Percentiles rank a stretch among this genome's conserved stretches.
Conservation (phyloP, 2,329 filamentous ascomycete species). For the Niveomyces coronatus region DNA sequence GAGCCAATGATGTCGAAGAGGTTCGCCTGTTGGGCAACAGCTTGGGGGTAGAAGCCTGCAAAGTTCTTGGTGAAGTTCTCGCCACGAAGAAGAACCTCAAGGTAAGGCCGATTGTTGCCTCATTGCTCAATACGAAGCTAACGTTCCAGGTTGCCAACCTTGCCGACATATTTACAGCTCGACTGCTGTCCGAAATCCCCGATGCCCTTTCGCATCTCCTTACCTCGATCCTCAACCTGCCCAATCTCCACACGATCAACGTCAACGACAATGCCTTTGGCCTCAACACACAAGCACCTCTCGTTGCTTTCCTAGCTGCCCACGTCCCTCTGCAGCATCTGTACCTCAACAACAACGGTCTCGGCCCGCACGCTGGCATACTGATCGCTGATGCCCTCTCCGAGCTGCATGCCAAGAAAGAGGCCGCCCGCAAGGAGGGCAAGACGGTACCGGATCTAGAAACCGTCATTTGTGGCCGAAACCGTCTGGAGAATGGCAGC, state of each 20-base stretch:
- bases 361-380: slow-evolving; percentile 84
- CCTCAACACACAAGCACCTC: slow-evolving; percentile 83
- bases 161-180: slow-evolving; percentile 94
- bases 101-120: slow-evolving; percentile 41
- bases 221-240: slow-evolving; percentile 74
- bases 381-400: slow-evolving; percentile 81
- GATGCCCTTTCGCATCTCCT: slow-evolving; percentile 78
- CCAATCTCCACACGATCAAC: slow-evolving; percentile 82
- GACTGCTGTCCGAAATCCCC: slow-evolving; percentile 87
- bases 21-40: slow-evolving; percentile 86
- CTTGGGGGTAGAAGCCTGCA: slow-evolving; percentile 77
- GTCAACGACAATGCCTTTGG: slow-evolving; percentile 98
- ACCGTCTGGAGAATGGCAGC: slow-evolving; percentile 87
- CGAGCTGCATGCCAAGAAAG: slow-evolving; percentile 74
- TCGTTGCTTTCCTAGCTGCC: slow-evolving; percentile 81
- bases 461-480: slow-evolving; percentile 95
- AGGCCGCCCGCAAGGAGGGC: slow-evolving; percentile 59
- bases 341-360: slow-evolving; percentile 95
- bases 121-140: too few relatives aligned
- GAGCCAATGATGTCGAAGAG: slow-evolving; percentile 70
- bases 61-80: slow-evolving; percentile 73
- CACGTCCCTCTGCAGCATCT: slow-evolving; percentile 89
- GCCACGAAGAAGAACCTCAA: slow-evolving; percentile 74
- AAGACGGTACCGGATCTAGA: slow-evolving; percentile 73
- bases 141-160: slow-evolving; percentile 64